Evolutionary conservation across 1,284 basidiomycete genomes (phyloP), one percentile per base, ranked within the genome.

Genomic region (Tilletia setariae): DNA sequence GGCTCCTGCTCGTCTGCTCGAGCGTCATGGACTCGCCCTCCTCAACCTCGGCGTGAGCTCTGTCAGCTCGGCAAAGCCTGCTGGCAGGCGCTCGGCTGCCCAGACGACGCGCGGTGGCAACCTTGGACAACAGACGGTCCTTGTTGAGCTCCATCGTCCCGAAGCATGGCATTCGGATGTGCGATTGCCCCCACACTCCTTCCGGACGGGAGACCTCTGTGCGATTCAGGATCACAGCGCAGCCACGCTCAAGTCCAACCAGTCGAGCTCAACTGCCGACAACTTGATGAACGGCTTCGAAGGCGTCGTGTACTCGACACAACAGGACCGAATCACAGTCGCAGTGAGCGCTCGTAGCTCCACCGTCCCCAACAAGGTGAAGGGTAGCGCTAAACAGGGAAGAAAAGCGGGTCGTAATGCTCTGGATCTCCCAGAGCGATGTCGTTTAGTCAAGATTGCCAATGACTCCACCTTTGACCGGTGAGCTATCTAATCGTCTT

Each of bases 401-500:
- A 61, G 19, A 35, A 25, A n/a, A 21, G 6, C 35, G 4, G 40
- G 19, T 19, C 56, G 32, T 16, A 30, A 25, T 65, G 89, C 90
- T 46, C 82, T 91, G 6, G 90, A 93, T 72, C 82, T 95, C 0
- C 92, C 93, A 1, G 91, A 94, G 74, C 85, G 90, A 49, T 90
- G 92, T 79, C 86, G 91, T 16, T 84, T 95, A n/a, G 84, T 96
- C 65, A 96, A 96, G 82, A 86, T 96, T 1, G 94, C 92, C 3
- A 96, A 96, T 77, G 92, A 90, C 63, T 89, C 91, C 11, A 96
- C 94, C 0, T 94, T 91, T 79, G 93, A 96, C 77, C 6, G 56
- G 56, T 61, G 23, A 28, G 28, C 13, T 30, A 25, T 59, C 53
- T 49, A 21, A 44, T 6, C 35, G 21, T 30, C 25, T 3, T 44